A percentile compares a stretch with the other conserved stretches of the same genome.
Conservation (phyloP, 805 yeast species). For the Ogataea wickerhamii region DNA sequence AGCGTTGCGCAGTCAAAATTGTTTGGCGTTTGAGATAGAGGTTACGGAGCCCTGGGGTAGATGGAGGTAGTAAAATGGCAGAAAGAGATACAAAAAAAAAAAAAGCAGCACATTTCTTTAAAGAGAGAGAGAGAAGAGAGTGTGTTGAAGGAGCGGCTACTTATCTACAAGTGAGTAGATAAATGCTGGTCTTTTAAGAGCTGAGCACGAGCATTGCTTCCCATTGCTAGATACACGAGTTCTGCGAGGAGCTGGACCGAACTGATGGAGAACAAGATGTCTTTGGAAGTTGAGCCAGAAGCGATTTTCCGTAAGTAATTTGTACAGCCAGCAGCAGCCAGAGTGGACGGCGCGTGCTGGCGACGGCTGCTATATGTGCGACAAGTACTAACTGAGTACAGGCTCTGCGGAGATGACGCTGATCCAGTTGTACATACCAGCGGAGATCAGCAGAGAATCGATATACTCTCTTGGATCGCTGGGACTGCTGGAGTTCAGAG, state of each 20-base stretch:
- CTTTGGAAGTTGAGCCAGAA: constrained; percentile 16
- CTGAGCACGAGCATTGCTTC: constrained; percentile 1
- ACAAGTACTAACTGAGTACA: constrained; percentile 2
- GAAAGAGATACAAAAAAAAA: not conserved
- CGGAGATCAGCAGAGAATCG: constrained; percentile 83
- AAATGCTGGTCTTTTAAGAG: no score
- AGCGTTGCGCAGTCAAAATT: no score
- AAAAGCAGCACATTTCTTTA: constrained; percentile 1
- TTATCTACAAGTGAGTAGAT: no score
- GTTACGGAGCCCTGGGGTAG: no score
- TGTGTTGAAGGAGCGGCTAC: no score
- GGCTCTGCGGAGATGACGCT: constrained; percentile 97
- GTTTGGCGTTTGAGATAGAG: no score
- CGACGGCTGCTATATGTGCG: no score
- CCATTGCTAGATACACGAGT: constrained; percentile 1
- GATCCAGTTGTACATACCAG: constrained; percentile 86
- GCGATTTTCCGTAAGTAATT: constrained; percentile 31
- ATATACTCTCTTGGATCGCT: constrained; percentile 83
- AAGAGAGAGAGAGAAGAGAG: not conserved
- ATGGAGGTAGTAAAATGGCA: not conserved
- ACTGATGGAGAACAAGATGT: not conserved
- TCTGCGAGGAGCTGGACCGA: no score
- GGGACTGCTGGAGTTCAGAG: constrained; percentile 85
- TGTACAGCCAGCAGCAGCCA: not conserved
- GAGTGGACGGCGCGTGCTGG: no score